Base-by-base conservation (phyloP, 768 basidiomycete genomes). In the Suillus discolor region DNA sequence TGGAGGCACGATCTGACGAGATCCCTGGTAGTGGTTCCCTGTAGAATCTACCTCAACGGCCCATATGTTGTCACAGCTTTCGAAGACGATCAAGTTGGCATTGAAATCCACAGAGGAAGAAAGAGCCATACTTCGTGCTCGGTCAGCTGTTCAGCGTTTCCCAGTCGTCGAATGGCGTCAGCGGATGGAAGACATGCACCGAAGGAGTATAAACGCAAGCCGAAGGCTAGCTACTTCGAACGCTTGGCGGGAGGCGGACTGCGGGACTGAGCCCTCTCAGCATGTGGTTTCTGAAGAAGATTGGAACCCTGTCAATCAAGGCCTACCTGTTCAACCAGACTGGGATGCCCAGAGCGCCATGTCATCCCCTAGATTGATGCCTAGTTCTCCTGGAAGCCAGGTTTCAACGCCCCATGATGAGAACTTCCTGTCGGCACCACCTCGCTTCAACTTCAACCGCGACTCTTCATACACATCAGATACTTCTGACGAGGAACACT, bases 141-240 rank as follows among this genome's bases (percentile, higher is more conserved):
- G 96, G 51, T 97, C 96, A 18, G 96, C 95, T 20, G 86, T 97
- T 4, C 96, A 97, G 73, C 93, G 96, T 72, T 97, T 97, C 91
- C 96, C 96, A 6, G 96, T 97, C 64, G 92, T 97, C 34, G 95
- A 97, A 80, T 97, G 96, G 96, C 92, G 96, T 73, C 95, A 97
- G 75, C 88, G 93, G 59, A 92, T 89, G 83, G 96, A 97, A 79
- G 96, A 97, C 76, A 93, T 97, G 84, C 96, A 97, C 75, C 87
- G 85, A 66, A 90, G 96, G 66, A 92, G 90, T 72, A 95, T 97
- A 74, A 77, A 75, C 28, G 79, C 81, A 5, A 95, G 91, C 72
- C 89, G 96, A 61, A 76, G 78, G 36, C 25, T 87, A 2, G 93
- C 95, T 31, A 91, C 87, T 8, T 65, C 80, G 2, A 85, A 92